Evolutionary conservation across 495 filamentous ascomycete species (phyloP).

Genomic region (Saxophila tyrrhenica): DNA sequence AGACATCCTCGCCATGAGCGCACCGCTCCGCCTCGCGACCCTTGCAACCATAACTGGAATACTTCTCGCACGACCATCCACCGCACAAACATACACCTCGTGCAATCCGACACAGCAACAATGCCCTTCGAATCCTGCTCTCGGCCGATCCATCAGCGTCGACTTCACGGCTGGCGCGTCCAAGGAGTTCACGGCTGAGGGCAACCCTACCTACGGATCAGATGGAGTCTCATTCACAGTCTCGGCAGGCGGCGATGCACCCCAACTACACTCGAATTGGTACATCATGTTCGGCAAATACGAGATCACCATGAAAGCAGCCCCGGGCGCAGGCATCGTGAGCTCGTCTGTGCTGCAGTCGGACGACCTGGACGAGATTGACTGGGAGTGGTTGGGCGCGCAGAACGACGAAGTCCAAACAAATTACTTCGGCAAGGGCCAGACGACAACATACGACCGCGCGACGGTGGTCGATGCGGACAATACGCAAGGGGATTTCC

Average conservation of each 20-base stretch:
- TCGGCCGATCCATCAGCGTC: slow-evolving; percentile 65
- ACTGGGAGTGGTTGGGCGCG: slow-evolving; percentile 72
- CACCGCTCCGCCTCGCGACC: slow-evolving; percentile 12
- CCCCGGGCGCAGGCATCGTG: slow-evolving; percentile 59
- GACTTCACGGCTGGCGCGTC: slow-evolving; percentile 67
- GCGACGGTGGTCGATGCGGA: slow-evolving; percentile 50
- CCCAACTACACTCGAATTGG: slow-evolving; percentile 63
- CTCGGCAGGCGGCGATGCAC: slow-evolving; percentile 66
- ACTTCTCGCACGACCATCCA: slow-evolving; percentile 19
- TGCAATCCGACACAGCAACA: slow-evolving; percentile 50
- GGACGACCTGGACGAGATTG: slow-evolving; percentile 87
- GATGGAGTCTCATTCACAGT: slow-evolving; percentile 82
- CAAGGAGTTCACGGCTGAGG: slow-evolving; percentile 56
- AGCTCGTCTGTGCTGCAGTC: slow-evolving; percentile 80
- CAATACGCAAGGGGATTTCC: slow-evolving; percentile 52
- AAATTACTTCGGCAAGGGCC: slow-evolving; percentile 93
- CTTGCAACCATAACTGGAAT: slow-evolving; percentile 20
- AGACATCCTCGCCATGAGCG: slow-evolving; percentile 16
- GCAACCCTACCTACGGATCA: slow-evolving; percentile 55
- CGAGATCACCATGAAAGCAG: slow-evolving; percentile 47
- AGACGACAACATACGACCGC: slow-evolving; percentile 59
- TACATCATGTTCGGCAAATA: slow-evolving; percentile 65
- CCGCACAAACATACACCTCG: slow-evolving; percentile 51
- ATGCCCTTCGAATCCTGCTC: slow-evolving; percentile 70
- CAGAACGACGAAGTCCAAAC: slow-evolving; percentile 59